A percentile compares a stretch with the other conserved stretches of the same genome.
phyloP scores from a whole-genome alignment of 257 asterid species.

The Penstemon barbatus region DNA sequence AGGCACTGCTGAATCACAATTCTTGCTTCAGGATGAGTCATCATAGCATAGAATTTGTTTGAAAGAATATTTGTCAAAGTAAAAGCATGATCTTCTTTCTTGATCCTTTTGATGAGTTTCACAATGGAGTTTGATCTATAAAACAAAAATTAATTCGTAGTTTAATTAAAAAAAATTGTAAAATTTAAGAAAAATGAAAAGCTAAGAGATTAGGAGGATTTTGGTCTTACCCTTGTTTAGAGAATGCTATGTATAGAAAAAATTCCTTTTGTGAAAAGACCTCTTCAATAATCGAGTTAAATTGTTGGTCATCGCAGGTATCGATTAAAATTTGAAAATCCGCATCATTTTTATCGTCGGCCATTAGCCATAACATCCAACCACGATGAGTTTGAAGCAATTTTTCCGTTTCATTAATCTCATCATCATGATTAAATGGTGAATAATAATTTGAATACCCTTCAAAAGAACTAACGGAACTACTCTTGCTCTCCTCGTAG shows the following conservation, averaged over 20 bases:
- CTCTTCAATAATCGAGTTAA: constrained; percentile 20
- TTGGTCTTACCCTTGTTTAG: constrained; percentile 31
- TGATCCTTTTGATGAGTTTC: constrained; percentile 31
- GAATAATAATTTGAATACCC: no score
- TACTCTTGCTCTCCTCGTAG: no score
- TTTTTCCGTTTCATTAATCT: background rate
- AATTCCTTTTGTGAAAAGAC: background rate
- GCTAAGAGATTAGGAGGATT: background rate
- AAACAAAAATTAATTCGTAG: background rate
- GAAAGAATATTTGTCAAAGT: constrained; percentile 22
- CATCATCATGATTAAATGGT: background rate
- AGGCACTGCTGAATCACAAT: constrained; percentile 33
- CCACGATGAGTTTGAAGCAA: background rate
- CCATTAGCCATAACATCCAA: constrained; percentile 18
- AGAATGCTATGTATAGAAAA: constrained; percentile 31
- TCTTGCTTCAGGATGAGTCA: constrained; percentile 31
- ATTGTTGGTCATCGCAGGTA: constrained; percentile 13
- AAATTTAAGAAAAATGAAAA: no score
- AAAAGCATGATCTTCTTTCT: constrained; percentile 26
- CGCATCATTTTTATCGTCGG: background rate
- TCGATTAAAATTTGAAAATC: constrained; percentile 22
- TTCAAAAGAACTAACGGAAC: no score
- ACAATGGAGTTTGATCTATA: constrained; percentile 34
- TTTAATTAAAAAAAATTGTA: background rate
- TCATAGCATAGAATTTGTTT: constrained; percentile 10